Evolutionary conservation across 306 rosid species (phyloP).

Genomic region (Herpetospermum pedunculosum): DNA sequence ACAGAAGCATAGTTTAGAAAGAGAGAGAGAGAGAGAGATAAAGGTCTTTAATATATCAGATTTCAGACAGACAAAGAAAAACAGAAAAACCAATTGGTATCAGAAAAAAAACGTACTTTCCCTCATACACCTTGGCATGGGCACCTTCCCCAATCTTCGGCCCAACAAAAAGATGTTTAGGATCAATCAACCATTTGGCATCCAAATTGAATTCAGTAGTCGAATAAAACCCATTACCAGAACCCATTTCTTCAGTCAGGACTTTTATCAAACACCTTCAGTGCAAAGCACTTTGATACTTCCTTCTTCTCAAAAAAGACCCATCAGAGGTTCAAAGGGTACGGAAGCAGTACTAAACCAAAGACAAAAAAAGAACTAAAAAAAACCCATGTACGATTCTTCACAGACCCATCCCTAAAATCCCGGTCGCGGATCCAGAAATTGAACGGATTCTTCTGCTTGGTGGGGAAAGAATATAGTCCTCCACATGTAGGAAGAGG

Average conservation of each 20-base stretch:
- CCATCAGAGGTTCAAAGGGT: neutral
- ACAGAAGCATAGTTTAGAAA: conserved; percentile 4
- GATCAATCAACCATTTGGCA: conserved; percentile 66
- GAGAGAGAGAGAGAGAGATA: neutral
- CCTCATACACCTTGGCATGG: conserved; percentile 88
- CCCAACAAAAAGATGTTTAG: conserved; percentile 78
- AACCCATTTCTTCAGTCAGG: conserved; percentile 46
- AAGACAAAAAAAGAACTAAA: conserved; percentile 14
- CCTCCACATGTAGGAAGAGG: conserved; percentile 35
- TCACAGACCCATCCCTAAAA: conserved; percentile 45
- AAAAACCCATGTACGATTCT: conserved; percentile 19
- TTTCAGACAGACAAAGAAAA: neutral
- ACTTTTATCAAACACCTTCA: conserved; percentile 7
- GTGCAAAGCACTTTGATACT: neutral
- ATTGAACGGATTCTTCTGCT: conserved; percentile 32
- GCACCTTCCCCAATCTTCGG: conserved; percentile 95
- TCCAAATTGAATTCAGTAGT: conserved; percentile 7
- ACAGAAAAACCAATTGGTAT: neutral
- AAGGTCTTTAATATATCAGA: neutral
- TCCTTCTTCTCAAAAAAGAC: neutral
- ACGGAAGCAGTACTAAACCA: neutral
- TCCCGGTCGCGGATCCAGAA: conserved; percentile 28
- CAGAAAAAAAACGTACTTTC: conserved; percentile 73
- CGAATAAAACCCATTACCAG: conserved; percentile 69
- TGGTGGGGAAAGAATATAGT: conserved; percentile 46